These are phyloP conservation scores for Calonectria ilicicola DNA, from an alignment of 2,329 filamentous ascomycete species.

Conservation along the genomic window DNA sequence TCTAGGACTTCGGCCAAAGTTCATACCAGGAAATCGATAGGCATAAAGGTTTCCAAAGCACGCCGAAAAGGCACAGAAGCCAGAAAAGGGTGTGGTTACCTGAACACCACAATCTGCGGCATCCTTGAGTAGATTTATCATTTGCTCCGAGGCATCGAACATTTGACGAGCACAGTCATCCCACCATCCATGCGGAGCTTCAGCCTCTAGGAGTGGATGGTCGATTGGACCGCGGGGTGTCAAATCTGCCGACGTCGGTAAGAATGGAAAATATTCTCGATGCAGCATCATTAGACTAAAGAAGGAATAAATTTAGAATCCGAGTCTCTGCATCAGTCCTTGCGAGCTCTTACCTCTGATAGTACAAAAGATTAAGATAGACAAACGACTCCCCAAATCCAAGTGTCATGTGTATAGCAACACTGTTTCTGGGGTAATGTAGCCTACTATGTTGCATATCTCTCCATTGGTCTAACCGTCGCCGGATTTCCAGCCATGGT, in stretches of 20 bases:
- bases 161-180: constrained; percentile 51
- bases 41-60: constrained; percentile 57
- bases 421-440: constrained; percentile 51
- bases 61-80: constrained; percentile 59
- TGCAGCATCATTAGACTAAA: constrained; percentile 55
- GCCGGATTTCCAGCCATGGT: constrained; percentile 47
- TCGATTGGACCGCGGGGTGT: constrained; percentile 54
- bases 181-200: constrained; percentile 55
- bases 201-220: constrained; percentile 51
- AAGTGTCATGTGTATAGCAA: constrained; percentile 53
- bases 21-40: constrained; percentile 55
- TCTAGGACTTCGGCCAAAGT: constrained; percentile 34
- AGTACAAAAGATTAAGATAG: constrained; percentile 58
- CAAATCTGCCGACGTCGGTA: constrained; percentile 48
- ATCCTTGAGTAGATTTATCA: constrained; percentile 51
- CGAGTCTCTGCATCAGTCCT: rapidly evolving
- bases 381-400: constrained; percentile 56
- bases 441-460: constrained; percentile 48
- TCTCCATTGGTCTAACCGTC: constrained; percentile 50
- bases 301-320: neutral
- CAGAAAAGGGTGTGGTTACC: constrained; percentile 55
- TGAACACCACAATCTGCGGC: constrained; percentile 50
- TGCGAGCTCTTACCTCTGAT: constrained; percentile 49
- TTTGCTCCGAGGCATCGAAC: constrained; percentile 51
- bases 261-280: constrained; percentile 58